Base-by-base conservation (phyloP, 2,329 filamentous ascomycete genomes). In the Cordyceps tenuipes region DNA sequence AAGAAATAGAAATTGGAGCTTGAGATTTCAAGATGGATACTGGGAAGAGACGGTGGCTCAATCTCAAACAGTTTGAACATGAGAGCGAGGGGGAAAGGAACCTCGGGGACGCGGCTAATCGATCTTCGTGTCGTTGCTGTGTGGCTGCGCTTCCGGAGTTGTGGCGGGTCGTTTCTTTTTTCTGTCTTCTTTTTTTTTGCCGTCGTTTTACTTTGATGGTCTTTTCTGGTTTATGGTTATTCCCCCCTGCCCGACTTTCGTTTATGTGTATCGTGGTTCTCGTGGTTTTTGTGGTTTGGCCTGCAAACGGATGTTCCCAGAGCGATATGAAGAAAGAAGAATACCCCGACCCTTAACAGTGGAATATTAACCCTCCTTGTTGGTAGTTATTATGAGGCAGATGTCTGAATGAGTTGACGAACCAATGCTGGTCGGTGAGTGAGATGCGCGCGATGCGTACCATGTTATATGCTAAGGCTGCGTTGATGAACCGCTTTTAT, bases 271-370 rank as follows among this genome's bases (percentile, higher is more conserved):
- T 60, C 34, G 21, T 50, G 58, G 43, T 60, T 39, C 43, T 53
- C 43, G n/a, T 46, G 44, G 50, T 15, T 41, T 29, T 29, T 29
- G 26, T 29, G 26, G 3, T 29, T 50, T 50, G 51, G 51, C 44
- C 55, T 60, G 19, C 48, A 21, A 46, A 46, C 49, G 58, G 58
- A 60, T 60, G 36, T 60, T 60, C 46, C 52, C 58, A 60, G 58
- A 60, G 58, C 58, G 58, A 60, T 51, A 56, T 50, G 58, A 60
- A 59, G 58, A 60, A 59, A 47, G 47, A 49, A 55, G 46, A 54
- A 60, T 55, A 54, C 57, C 58, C 58, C 57, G 51, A 43, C 44
- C 31, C 49, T 39, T 41, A 41, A 44, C 29, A 26, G n/a, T 52
- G 49, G 57, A 52, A 12, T 41, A 46, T 46, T 44, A 34, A 29